These are phyloP conservation scores for Colletotrichum sp. DNA, from an alignment of 2,329 filamentous ascomycete species.

Conservation along the genomic window DNA sequence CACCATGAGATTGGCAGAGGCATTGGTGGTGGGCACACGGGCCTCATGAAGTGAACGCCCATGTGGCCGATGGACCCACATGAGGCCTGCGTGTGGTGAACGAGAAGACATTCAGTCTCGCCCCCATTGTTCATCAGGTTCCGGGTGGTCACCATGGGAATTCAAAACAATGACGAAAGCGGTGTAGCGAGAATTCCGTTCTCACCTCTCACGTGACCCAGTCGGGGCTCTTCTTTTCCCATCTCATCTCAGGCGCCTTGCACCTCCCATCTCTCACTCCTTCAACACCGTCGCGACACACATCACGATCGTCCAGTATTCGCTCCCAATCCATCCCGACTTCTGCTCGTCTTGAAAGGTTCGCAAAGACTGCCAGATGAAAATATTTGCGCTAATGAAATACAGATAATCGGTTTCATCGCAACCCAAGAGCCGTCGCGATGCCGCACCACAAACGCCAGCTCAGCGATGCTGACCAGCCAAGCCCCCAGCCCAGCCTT, in stretches of 20 bases:
- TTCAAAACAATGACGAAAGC: neutral
- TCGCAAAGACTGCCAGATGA: neutral
- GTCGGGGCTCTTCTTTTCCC: neutral
- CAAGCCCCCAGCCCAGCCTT: neutral
- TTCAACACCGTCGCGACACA: neutral
- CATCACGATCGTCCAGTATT: neutral
- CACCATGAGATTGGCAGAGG: neutral
- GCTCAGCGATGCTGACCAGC: neutral
- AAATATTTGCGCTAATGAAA: rapidly evolving
- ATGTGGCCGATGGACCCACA: neutral
- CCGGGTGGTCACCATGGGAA: neutral
- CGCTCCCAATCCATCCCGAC: neutral
- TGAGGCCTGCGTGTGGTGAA: neutral
- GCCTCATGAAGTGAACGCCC: neutral
- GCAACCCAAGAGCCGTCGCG: neutral
- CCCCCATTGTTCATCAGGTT: no score
- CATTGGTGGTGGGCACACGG: neutral
- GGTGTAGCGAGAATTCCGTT: neutral
- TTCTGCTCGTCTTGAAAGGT: neutral
- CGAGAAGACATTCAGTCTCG: neutral
- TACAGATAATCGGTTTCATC: rapidly evolving
- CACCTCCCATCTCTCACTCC: neutral
- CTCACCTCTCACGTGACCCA: neutral
- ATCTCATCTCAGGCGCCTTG: neutral
- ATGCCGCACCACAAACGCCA: neutral